phyloP scores from a whole-genome alignment of 192 early-diverging fungal species.

The Backusella luteola region DNA sequence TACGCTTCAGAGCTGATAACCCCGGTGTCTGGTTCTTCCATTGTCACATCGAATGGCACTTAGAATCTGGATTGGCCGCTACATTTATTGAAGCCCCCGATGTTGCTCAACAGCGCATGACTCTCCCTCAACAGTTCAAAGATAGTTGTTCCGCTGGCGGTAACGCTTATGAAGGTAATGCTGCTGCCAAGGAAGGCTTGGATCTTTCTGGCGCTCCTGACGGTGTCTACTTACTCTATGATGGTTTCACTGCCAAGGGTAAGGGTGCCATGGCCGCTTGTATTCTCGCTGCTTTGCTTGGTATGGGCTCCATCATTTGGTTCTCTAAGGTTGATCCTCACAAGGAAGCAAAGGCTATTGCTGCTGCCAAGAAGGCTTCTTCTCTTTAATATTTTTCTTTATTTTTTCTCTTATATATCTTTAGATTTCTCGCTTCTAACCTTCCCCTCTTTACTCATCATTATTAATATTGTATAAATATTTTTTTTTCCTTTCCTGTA shows the following conservation, averaged over 20 bases:
- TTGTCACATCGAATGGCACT: slow-evolving; percentile 84
- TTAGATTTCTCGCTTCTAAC: neutral
- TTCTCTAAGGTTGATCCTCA: slow-evolving; percentile 44
- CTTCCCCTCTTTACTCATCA: neutral
- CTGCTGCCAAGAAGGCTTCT: neutral
- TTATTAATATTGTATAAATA: neutral
- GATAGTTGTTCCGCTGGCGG: slow-evolving; percentile 64
- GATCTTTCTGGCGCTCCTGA: slow-evolving; percentile 60
- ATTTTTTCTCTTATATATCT: neutral
- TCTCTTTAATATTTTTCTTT: neutral
- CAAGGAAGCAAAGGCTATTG: slow-evolving; percentile 16
- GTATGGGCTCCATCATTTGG: slow-evolving; percentile 76
- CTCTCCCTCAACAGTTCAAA: slow-evolving; percentile 51
- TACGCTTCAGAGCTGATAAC: slow-evolving; percentile 80
- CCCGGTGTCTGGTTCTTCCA: slow-evolving; percentile 85
- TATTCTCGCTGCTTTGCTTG: slow-evolving; percentile 72
- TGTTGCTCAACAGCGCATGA: slow-evolving; percentile 42
- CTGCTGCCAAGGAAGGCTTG: slow-evolving; percentile 65
- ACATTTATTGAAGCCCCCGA: slow-evolving; percentile 74
- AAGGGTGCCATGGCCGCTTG: slow-evolving; percentile 71
- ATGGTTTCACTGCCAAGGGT: slow-evolving; percentile 64
- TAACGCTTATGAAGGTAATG: slow-evolving; percentile 67
- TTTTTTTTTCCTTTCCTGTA: neutral
- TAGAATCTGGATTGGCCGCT: slow-evolving; percentile 70
- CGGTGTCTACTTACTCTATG: slow-evolving; percentile 51